A percentile compares a stretch with the other conserved stretches of the same genome.
phyloP scores from a whole-genome alignment of 1,139 yeast genomes.

The Keqinozyma sinolaborantium region DNA sequence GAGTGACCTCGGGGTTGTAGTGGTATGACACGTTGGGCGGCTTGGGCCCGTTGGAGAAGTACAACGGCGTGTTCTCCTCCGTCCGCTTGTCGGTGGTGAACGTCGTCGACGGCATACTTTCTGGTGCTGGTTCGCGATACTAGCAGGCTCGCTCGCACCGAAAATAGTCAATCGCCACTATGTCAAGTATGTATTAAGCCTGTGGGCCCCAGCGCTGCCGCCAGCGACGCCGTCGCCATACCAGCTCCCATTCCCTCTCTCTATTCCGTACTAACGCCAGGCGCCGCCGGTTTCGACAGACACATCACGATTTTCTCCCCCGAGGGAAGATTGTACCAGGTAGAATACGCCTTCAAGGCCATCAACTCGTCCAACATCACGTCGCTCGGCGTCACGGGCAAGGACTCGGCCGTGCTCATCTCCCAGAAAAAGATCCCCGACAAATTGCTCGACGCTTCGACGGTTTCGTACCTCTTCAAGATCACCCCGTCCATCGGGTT shows the following conservation, averaged over 20 bases:
- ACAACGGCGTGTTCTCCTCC: constrained; percentile 53
- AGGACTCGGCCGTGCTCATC: constrained; percentile 84
- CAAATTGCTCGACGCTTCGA: constrained; percentile 78
- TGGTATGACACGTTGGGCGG: constrained; percentile 71
- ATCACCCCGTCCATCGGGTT: constrained; percentile 83
- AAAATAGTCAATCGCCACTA: constrained; percentile 2
- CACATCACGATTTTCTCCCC: constrained; percentile 98
- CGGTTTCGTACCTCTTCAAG: constrained; percentile 81
- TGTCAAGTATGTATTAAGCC: constrained; percentile 15
- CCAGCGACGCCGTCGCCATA: too few species aligned
- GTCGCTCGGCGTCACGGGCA: constrained; percentile 81
- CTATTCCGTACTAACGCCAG: constrained; percentile 25
- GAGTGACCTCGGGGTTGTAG: constrained; percentile 76
- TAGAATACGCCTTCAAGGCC: constrained; percentile 96
- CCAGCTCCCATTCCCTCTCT: too few species aligned
- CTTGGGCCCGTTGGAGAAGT: constrained; percentile 40
- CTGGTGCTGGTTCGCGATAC: too few species aligned
- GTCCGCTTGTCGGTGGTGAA: constrained; percentile 57
- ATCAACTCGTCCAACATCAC: constrained; percentile 91
- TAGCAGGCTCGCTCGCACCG: neutral
- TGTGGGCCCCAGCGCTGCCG: too few species aligned
- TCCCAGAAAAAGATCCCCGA: constrained; percentile 97
- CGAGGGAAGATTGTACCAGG: constrained; percentile 96
- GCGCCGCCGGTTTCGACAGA: constrained; percentile 93
- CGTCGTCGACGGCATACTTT: constrained; percentile 16